Conservation (phyloP, 108 stramenopile species). For the Phaeodactylum tricornutum region DNA sequence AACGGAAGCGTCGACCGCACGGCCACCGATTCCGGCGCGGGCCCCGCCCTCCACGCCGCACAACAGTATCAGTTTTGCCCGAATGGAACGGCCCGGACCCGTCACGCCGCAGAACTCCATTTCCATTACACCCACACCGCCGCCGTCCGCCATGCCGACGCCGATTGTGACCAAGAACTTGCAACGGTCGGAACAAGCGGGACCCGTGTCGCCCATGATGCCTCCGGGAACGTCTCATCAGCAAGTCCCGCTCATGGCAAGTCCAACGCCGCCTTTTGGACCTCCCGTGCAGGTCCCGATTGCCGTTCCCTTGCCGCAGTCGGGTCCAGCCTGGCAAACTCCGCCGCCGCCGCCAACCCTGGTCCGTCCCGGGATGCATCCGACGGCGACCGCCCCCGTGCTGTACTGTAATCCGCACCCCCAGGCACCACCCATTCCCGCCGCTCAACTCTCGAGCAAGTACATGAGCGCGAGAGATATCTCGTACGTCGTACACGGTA, state of each 20-base stretch:
- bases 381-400: no score
- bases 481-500: constrained; percentile 62
- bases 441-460: constrained; percentile 27
- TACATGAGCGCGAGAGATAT: constrained; percentile 63
- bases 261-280: neutral
- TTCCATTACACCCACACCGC: constrained; percentile 5
- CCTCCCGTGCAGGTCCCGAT: neutral
- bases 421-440: constrained; percentile 51
- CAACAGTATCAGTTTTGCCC: neutral
- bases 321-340: no score
- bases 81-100: constrained; percentile 9
- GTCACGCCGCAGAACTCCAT: constrained; percentile 28
- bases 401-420: constrained; percentile 56
- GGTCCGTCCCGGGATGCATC: constrained; percentile 8
- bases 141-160: neutral
- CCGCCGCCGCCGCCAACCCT: neutral
- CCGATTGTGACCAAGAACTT: neutral
- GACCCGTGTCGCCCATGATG: constrained; percentile 2
- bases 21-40: neutral
- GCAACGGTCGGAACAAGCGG: no score
- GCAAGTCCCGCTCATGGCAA: neutral
- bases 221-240: constrained; percentile 5
- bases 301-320: neutral
- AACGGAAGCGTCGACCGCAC: neutral
- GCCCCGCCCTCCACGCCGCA: neutral